Conservation (phyloP, 2,329 filamentous ascomycete genomes). For the Camptophora hylomeconis region DNA sequence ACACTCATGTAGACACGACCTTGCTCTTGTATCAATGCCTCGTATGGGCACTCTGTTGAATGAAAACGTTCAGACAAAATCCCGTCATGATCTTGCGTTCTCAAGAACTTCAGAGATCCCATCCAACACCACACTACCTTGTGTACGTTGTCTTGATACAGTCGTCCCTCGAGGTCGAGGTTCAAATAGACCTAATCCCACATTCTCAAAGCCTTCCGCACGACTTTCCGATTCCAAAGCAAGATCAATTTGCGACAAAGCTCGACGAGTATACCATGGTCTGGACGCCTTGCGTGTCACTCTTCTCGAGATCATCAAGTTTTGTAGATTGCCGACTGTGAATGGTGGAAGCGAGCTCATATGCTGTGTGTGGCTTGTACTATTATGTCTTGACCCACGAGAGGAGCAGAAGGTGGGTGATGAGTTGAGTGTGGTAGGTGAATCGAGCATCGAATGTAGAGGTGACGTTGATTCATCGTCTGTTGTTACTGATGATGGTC, state of each 20-base stretch:
- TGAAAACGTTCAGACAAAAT: no score
- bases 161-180: constrained; percentile 22
- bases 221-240: constrained; percentile 30
- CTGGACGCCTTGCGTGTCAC: constrained; percentile 16
- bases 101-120: constrained; percentile 37
- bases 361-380: no score
- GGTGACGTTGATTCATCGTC: no score
- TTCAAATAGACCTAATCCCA: constrained; percentile 31
- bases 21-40: no score
- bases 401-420: constrained; percentile 7
- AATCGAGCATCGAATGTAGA: constrained; percentile 2
- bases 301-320: neutral
- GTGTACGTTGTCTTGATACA: neutral
- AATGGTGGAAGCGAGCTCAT: neutral
- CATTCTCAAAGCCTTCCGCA: constrained; percentile 25
- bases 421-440: neutral
- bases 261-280: constrained; percentile 25
- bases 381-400: no score
- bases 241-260: constrained; percentile 31
- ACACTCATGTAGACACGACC: no score
- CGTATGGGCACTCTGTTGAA: no score
- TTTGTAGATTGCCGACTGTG: neutral
- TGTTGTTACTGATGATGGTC: no score
- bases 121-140: constrained; percentile 26
- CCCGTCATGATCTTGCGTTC: constrained; percentile 2